A percentile compares a stretch with the other conserved stretches of the same genome.
Conservation (phyloP, 2,329 filamentous ascomycete genomes). For the Fusarium nygamai region DNA sequence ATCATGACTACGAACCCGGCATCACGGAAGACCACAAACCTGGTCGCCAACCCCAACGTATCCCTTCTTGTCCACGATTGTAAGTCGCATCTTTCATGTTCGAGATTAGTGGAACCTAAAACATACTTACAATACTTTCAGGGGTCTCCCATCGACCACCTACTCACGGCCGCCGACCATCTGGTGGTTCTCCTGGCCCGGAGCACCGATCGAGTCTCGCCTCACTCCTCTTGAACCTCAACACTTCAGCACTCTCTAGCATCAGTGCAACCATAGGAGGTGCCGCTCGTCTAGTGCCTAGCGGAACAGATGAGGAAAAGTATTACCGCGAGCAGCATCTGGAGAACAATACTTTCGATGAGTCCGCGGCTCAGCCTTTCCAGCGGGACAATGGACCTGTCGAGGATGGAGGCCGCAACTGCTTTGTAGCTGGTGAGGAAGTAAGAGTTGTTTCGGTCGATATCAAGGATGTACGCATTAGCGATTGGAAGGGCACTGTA, state of each 20-base stretch:
- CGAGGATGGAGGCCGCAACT: slow-evolving; percentile 66
- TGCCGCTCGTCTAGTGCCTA: slow-evolving; percentile 76
- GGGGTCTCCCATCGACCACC: slow-evolving; percentile 93
- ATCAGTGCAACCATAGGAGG: slow-evolving; percentile 96
- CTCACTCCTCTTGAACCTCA: slow-evolving; percentile 86
- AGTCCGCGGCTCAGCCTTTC: slow-evolving; percentile 52
- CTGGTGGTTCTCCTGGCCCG: slow-evolving; percentile 70
- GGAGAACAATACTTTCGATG: slow-evolving; percentile 90
- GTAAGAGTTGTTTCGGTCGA: slow-evolving; percentile 88
- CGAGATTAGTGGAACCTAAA: background rate
- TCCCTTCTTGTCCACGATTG: slow-evolving; percentile 97
- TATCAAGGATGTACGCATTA: slow-evolving; percentile 86
- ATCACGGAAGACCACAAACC: slow-evolving; percentile 83
- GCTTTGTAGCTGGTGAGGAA: slow-evolving; percentile 82
- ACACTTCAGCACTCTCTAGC: slow-evolving; percentile 84
- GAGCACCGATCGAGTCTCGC: slow-evolving; percentile 80
- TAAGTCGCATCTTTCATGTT: slow-evolving; percentile 42
- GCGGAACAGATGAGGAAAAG: slow-evolving; percentile 81
- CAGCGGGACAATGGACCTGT: slow-evolving; percentile 51
- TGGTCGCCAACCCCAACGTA: slow-evolving; percentile 85
- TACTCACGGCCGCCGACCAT: slow-evolving; percentile 69
- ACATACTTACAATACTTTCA: slow-evolving; percentile 39
- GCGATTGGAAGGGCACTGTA: slow-evolving; percentile 95
- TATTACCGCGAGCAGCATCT: slow-evolving; percentile 87
- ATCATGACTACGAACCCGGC: slow-evolving; percentile 91